Conservation (phyloP, 441 rosid genomes). For the Adansonia grandidieri region DNA sequence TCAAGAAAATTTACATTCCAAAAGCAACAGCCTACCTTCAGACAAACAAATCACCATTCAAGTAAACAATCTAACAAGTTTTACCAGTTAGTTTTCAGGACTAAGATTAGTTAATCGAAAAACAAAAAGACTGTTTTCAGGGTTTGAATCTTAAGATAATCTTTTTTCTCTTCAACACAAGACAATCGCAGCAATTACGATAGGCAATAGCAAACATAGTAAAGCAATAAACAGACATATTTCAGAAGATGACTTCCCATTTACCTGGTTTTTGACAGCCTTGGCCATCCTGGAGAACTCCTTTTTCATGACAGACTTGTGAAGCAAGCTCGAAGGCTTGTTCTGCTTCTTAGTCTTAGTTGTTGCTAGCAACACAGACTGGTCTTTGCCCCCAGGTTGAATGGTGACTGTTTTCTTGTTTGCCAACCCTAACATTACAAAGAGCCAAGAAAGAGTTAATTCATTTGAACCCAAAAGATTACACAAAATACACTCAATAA, state of each 20-base stretch:
- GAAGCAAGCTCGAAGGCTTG: conserved; percentile 58
- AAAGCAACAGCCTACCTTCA: neutral
- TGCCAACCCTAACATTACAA: conserved; percentile 58
- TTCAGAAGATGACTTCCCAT: neutral
- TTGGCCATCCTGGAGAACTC: conserved; percentile 73
- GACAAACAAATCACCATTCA: conserved; percentile 1
- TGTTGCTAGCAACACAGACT: conserved; percentile 67
- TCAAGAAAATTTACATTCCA: neutral
- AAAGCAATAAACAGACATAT: neutral
- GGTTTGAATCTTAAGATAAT: neutral
- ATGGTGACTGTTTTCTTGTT: conserved; percentile 79
- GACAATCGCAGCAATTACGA: neutral
- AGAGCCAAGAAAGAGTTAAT: neutral
- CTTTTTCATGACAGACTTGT: conserved; percentile 67
- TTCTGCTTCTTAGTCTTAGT: conserved; percentile 73
- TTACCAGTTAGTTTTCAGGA: neutral
- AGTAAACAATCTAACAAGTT: neutral
- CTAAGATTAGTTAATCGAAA: neutral
- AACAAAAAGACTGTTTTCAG: neutral
- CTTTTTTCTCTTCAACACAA: neutral
- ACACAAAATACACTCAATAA: neutral
- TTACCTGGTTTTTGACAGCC: conserved; percentile 67
- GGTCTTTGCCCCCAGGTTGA: conserved; percentile 66
- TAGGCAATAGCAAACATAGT: neutral
- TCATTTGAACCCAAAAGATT: neutral